Evolutionary conservation across 768 basidiomycete genomes (phyloP), one percentile per base, ranked within the genome.

Genomic region (Phlebiopsis gigantea): DNA sequence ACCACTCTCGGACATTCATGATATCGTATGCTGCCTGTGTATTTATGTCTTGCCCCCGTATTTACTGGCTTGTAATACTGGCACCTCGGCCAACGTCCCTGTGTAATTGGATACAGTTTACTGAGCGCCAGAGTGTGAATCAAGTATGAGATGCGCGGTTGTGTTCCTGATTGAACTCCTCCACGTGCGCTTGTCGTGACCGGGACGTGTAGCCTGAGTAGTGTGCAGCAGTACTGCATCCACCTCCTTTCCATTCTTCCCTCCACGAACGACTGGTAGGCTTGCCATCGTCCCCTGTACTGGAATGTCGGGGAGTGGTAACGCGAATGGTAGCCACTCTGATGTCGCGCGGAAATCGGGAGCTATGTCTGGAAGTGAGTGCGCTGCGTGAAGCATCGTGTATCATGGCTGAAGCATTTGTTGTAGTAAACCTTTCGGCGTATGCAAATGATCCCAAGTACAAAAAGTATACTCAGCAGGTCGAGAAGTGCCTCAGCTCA

Each of bases 381-480:
- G 19, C 50, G 4, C n/a, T 51, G n/a, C n/a, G n/a, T n/a, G n/a
- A n/a, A n/a, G 7, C n/a, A 19, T n/a, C 3, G 12, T 30, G 47
- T 12, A 30, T n/a, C n/a, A 14, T 8, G 4, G 22, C 50, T 51
- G 6, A 34, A 24, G 21, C 48, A 21, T 15, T 24, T 21, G 14
- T 4, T 30, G 15, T 9, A 51, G 47, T 28, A 24, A 28, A 19
- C 29, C 77, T 80, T 39, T 82, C 82, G 55, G 66, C 75, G 14
- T 84, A 84, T 64, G 79, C 83, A 25, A 81, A 85, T 8, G 95
- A 98, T 75, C 89, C 92, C 14, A 95, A 94, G 69, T 97, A 85
- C 75, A 93, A 90, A 76, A 97, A 97, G 73, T 98, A 93, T 72
- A 77, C 86, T 0, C 85, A 88, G 55, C 90, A 93, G 64, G 91